A percentile compares a stretch with the other conserved stretches of the same genome.
These are phyloP conservation scores for Phytophthora syringae DNA, from an alignment of 352 stramenopile species.

Conservation along the genomic window DNA sequence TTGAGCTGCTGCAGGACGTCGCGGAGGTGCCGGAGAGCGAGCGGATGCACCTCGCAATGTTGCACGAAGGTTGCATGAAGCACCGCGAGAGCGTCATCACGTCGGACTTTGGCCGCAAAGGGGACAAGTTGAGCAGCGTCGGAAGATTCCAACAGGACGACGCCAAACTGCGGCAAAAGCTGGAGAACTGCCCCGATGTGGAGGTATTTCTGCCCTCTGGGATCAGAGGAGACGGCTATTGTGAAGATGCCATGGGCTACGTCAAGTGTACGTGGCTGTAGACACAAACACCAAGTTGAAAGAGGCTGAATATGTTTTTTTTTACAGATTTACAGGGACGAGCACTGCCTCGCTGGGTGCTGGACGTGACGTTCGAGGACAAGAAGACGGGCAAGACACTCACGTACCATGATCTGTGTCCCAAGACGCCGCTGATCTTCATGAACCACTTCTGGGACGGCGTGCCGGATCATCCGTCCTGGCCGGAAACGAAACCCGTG, in stretches of 20 bases:
- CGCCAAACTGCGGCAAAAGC: constrained; percentile 43
- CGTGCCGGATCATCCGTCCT: constrained; percentile 34
- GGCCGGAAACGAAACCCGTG: constrained; percentile 40
- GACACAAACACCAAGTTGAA: not conserved
- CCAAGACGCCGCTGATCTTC: constrained; percentile 50
- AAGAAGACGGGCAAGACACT: constrained; percentile 41
- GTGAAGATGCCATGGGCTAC: constrained; percentile 77
- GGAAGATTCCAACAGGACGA: constrained; percentile 44
- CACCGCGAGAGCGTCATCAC: constrained; percentile 51
- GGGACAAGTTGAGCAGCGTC: constrained; percentile 14
- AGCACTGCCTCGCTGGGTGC: constrained; percentile 47
- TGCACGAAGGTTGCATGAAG: constrained; percentile 56
- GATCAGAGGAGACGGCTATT: constrained; percentile 67
- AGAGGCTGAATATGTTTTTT: constrained; percentile 1
- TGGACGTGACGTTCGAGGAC: constrained; percentile 52
- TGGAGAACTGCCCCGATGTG: constrained; percentile 60
- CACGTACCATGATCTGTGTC: constrained; percentile 62
- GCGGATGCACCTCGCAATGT: constrained; percentile 49
- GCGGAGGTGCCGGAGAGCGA: constrained; percentile 38
- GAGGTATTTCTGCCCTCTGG: constrained; percentile 63
- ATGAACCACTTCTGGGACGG: constrained; percentile 61
- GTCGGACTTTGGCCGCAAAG: constrained; percentile 36
- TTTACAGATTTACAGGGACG: constrained; percentile 45
- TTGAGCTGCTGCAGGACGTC: constrained; percentile 19
- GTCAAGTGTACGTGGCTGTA: constrained; percentile 54